Conservation (phyloP, 2,329 filamentous ascomycete species). For the Curvularia eragrostidis region DNA sequence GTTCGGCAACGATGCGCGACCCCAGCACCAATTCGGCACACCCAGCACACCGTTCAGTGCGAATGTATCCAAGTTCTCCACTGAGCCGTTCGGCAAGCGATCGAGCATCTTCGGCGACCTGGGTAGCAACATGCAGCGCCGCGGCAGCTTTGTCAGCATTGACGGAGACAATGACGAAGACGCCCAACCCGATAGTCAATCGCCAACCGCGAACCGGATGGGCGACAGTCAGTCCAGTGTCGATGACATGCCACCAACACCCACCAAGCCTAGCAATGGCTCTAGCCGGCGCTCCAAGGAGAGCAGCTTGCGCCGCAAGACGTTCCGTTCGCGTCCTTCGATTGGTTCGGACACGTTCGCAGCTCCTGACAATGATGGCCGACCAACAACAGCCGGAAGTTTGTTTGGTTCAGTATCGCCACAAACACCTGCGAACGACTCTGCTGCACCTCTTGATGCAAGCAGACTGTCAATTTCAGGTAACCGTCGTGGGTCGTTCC, state of each 20-base stretch:
- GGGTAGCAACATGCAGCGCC: constrained; percentile 60
- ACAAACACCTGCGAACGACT: constrained; percentile 75
- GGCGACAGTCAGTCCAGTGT: constrained; percentile 63
- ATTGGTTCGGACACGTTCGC: constrained; percentile 57
- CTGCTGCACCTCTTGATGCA: constrained; percentile 76
- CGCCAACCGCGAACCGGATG: constrained; percentile 60
- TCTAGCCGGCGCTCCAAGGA: constrained; percentile 56
- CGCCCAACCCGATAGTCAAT: constrained; percentile 53
- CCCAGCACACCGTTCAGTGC: constrained; percentile 83
- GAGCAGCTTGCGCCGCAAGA: constrained; percentile 59
- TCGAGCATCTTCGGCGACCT: constrained; percentile 67
- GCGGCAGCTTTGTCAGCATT: constrained; percentile 78
- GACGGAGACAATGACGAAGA: constrained; percentile 83
- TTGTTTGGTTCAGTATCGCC: constrained; percentile 70
- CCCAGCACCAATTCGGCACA: constrained; percentile 75
- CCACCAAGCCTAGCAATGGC: constrained; percentile 74
- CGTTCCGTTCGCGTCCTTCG: constrained; percentile 55
- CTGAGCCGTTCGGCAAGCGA: constrained; percentile 71
- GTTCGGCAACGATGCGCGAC: constrained; percentile 68
- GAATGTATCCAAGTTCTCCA: constrained; percentile 65
- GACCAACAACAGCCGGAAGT: constrained; percentile 57
- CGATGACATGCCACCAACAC: constrained; percentile 90
- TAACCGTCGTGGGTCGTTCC: constrained; percentile 49
- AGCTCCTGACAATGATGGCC: constrained; percentile 43
- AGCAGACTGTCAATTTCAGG: constrained; percentile 83